Evolutionary conservation across 2,329 filamentous ascomycete species (phyloP), one percentile per base, ranked within the genome.

Genomic region (Penicillium polonicum): DNA sequence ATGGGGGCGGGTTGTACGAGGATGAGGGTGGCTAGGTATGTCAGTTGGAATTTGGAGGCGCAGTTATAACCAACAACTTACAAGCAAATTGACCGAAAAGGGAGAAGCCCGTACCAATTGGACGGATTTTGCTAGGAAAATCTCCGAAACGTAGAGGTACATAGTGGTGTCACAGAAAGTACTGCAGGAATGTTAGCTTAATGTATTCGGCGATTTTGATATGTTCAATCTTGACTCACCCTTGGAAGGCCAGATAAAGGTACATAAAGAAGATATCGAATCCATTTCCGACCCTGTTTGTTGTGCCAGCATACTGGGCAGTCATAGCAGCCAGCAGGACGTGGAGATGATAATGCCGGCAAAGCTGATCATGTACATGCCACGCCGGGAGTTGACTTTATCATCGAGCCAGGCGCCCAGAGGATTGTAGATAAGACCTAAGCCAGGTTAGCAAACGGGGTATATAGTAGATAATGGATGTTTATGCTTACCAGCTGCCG

Each of bases 41-140:
- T 65, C 36, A 61, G 60, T 46, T 10, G 33, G 12, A 19, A 33
- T 9, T 1, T 17, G 43, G 0, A 7, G 1, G 29, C n/a, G 8
- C 23, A 21, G 17, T 44, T 12, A 6, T 4, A 31, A 13, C 6
- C 13, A 1, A 13, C 3, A 31, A 62, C 68, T 60, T 54, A 72
- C 72, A 66, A 2, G 78, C 75, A 59, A 80, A 81, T 58, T 81
- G 79, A 4, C 80, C 80, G 52, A 82, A 82, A 1, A 83, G 60
- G 0, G 78, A 80, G 66, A 82, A 80, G 0, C 78, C 80, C 72
- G 82, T 81, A 9, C 80, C 80, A 33, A 81, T 82, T 0, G 80
- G 75, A 2, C 81, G 74, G 29, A 82, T 80, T 52, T 82, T 78
- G 79, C 82, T 0, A 79, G 78, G 65, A 78, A 79, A 19, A 80